Base-by-base conservation (phyloP, 2,329 filamentous ascomycete species). In the Aspergillus glaucus region DNA sequence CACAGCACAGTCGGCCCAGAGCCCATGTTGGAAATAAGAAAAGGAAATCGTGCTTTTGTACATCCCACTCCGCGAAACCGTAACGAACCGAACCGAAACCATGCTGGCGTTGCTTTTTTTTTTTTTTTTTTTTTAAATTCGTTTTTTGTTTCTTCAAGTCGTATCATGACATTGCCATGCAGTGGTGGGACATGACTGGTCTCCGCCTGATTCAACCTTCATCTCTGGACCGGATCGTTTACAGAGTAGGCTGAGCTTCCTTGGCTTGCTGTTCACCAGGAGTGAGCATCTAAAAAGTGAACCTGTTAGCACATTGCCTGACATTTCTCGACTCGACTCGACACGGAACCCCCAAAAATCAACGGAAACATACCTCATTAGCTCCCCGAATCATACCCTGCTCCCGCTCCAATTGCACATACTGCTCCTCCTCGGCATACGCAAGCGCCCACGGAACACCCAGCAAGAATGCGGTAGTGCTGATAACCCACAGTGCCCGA, bases 401-500 rank as follows among this genome's bases (percentile, higher is more conserved):
- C 77, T 96, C 92, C 72, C 90, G 84, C 82, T 98, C 93, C 89
- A 96, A 94, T 77, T 95, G 92, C 57, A 92, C 79, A 69, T 95
- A 84, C 77, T 95, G 88, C 79, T 96, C 90, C 78, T 98, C 93
- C 78, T 98, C 93, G 55, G 87, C 85, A 68, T 90, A 92, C 50
- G 90, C 92, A 59, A 98, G 78, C 50, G 90, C 91, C 79, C 90
- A 97, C 48, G 93, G 93, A 45, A 97, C 89, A 61, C 90, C 91
- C 55, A 97, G 75, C 67, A 98, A 77, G 65, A 98, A 80, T 51
- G 88, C 89, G 53, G 86, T 91, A 56, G 91, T 95, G 72, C 85
- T 89, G 50, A 98, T 76, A 48, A 96, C 84, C 89, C 90, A 98
- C 59, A 95, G 77, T 48, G 87, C 82, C 76, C 92, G 93, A 61